Base-by-base conservation (phyloP, 1,284 basidiomycete genomes). In the Marasmius tenuissimus region DNA sequence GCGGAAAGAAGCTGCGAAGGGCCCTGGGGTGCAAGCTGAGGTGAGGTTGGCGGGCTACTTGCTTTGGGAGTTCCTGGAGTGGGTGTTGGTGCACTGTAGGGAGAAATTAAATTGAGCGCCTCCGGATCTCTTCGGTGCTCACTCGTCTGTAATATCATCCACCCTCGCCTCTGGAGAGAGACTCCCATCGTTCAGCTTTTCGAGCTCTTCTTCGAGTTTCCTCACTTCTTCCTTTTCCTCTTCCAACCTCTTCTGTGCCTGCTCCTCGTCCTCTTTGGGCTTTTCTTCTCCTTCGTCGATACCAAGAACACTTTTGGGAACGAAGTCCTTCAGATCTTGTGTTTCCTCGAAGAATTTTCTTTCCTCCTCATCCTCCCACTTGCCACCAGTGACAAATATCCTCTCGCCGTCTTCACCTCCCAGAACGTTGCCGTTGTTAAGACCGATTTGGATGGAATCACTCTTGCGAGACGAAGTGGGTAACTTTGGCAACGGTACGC, bases 311-410 rank as follows among this genome's bases (percentile, higher is more conserved):
- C 87, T 88, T 55, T 87, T 88, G 0, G 97, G 97, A 0, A 98
- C 94, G 62, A 95, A 92, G 63, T 97, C 94, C 63, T 90, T 91
- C 49, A 99, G 76, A 72, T 99, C 97, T 58, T 94, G 85, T 38
- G 98, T 80, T 65, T 98, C 95, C 72, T 98, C 96, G 71, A 93
- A 99, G 76, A 98, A 99, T 56, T 89, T 83, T 47, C 92, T 84
- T 72, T 98, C 96, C 75, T 99, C 97, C 65, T 99, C 97, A 69
- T 99, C 97, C 72, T 96, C 94, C 97, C 97, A 99, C 70, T 98
- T 97, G 3, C 94, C 92, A 2, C 91, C 89, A 6, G 82, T 76
- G 2, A 78, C 76, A 33, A 85, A 74, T 14, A 81, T 72, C 14
- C 83, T 80, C 54, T 92, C 85, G 1, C 86, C 81, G 2, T 84